These are phyloP conservation scores for Ustilaginoidea virens DNA, from an alignment of 2,329 filamentous ascomycete species.

Conservation along the genomic window DNA sequence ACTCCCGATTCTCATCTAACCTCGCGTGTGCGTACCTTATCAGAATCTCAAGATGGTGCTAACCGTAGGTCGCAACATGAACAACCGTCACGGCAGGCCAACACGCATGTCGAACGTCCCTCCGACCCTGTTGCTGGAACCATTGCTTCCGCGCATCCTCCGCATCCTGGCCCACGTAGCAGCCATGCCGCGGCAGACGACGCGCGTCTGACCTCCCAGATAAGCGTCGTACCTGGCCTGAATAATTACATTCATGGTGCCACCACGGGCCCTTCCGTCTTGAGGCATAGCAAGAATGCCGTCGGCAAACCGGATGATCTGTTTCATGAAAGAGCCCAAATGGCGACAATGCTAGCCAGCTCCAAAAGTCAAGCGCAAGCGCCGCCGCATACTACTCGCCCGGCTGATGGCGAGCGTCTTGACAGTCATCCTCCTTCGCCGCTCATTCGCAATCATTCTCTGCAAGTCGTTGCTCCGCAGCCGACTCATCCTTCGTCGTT, in stretches of 20 bases:
- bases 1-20: constrained; percentile 44
- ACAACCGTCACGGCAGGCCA: not conserved
- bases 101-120: not conserved
- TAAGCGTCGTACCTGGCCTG: constrained; percentile 16
- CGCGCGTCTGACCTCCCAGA: constrained; percentile 6
- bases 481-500: constrained; percentile 53
- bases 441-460: constrained; percentile 57
- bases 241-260: constrained; percentile 11
- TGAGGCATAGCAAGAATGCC: constrained; percentile 17
- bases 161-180: not conserved
- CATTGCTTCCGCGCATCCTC: not conserved
- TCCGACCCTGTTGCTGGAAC: not conserved
- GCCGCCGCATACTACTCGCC: constrained; percentile 6
- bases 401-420: constrained; percentile 11
- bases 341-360: too few species aligned
- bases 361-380: constrained; percentile 7
- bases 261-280: constrained; percentile 3
- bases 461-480: constrained; percentile 58
- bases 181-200: constrained; percentile 2
- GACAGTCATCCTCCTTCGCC: constrained; percentile 33
- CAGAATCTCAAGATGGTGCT: constrained; percentile 15
- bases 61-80: constrained; percentile 7
- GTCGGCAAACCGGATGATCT: constrained; percentile 22
- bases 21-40: constrained; percentile 31
- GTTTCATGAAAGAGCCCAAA: too few species aligned